These are phyloP conservation scores for Ustilago loliicola DNA, from an alignment of 1,284 basidiomycete genomes.

Conservation along the genomic window DNA sequence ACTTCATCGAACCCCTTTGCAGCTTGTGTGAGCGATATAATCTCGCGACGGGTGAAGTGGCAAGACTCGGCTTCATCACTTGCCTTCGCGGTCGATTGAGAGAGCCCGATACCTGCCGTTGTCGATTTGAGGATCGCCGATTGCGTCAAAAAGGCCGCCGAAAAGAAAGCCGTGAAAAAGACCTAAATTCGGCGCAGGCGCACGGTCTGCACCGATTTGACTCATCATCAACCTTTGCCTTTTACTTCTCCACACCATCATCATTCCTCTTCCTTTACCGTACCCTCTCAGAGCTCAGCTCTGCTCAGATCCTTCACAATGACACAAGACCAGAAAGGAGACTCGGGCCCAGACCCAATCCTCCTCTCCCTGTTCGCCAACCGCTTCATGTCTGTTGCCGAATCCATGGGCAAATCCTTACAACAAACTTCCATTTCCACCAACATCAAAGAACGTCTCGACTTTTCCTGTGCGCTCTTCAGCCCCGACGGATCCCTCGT, in stretches of 20 bases:
- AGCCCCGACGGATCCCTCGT: conserved; percentile 90
- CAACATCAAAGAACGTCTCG: conserved; percentile 89
- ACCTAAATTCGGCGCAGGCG: not conserved
- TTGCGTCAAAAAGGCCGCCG: not conserved
- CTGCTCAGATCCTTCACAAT: conserved; percentile 7
- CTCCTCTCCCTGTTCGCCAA: conserved; percentile 89
- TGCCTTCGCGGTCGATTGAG: too few species aligned
- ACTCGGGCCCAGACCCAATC: conserved; percentile 80
- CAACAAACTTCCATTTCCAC: conserved; percentile 89
- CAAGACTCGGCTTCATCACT: too few species aligned
- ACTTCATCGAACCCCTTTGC: not conserved
- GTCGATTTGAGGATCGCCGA: not conserved
- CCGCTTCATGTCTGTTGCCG: conserved; percentile 90
- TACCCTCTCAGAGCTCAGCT: not conserved
- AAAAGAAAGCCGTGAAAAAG: not conserved
- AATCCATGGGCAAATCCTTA: conserved; percentile 90
- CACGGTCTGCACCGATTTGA: conserved; percentile 1
- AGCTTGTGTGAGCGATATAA: not conserved
- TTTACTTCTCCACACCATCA: not conserved
- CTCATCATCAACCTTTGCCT: not conserved
- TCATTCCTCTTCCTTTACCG: not conserved
- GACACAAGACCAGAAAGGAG: conserved; percentile 15
- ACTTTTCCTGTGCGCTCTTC: conserved; percentile 89
- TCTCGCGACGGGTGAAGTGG: not conserved
- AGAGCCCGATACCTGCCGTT: not conserved